These are phyloP conservation scores for Aspergillus pseudonomiae DNA, from an alignment of 2,329 filamentous ascomycete species.

Conservation along the genomic window DNA sequence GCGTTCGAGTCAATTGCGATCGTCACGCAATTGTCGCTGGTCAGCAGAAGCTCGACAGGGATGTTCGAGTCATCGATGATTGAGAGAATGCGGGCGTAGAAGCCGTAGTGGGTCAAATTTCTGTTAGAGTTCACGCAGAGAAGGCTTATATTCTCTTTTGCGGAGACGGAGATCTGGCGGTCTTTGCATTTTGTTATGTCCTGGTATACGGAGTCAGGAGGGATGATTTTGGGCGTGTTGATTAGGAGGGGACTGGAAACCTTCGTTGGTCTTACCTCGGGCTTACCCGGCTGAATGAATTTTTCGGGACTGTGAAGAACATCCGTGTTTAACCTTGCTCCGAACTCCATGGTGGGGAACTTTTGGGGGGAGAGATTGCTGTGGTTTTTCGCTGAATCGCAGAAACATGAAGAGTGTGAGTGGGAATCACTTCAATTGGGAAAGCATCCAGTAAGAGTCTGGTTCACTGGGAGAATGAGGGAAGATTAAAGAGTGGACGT, in stretches of 20 bases:
- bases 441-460: background rate
- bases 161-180: background rate
- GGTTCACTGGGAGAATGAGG: background rate
- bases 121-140: background rate
- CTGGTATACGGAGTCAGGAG: background rate
- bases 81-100: background rate
- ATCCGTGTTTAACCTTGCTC: background rate
- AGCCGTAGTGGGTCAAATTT: conserved; percentile 1
- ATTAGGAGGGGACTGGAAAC: background rate
- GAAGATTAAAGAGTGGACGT: background rate
- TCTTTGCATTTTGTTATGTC: background rate
- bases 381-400: background rate
- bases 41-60: background rate
- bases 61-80: conserved; percentile 3
- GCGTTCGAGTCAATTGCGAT: background rate
- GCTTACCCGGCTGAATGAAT: background rate
- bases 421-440: background rate
- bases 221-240: too few species aligned
- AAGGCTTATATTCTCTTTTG: background rate
- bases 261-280: background rate
- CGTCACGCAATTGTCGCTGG: conserved; percentile 1
- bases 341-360: background rate
- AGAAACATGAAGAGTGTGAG: background rate
- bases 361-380: background rate
- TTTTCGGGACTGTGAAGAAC: background rate